These are phyloP conservation scores for Fusarium sp. DNA, from an alignment of 2,329 filamentous ascomycete genomes.

Conservation along the genomic window DNA sequence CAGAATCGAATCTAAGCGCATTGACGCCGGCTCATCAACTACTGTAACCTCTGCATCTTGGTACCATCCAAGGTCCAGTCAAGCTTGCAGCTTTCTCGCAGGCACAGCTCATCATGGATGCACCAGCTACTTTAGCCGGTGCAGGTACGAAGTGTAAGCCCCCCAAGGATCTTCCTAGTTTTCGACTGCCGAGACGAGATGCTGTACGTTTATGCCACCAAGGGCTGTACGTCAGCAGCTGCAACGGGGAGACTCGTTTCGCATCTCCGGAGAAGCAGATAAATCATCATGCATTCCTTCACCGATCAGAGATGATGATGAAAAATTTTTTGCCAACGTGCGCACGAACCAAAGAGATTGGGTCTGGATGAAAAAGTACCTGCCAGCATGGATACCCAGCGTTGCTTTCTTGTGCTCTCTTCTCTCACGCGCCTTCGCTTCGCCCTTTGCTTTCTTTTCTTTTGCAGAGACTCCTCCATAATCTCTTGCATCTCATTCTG, in stretches of 20 bases:
- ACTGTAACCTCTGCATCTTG: neutral
- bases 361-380: neutral
- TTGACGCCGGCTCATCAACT: constrained; percentile 16
- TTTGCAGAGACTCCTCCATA: neutral
- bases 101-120: constrained; percentile 24
- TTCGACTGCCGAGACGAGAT: constrained; percentile 11
- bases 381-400: constrained; percentile 4
- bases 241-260: neutral
- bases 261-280: constrained; percentile 7
- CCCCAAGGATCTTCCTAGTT: constrained; percentile 27
- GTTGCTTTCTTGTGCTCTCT: neutral
- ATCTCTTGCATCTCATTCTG: neutral
- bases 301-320: neutral
- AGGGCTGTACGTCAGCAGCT: neutral
- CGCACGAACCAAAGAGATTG: constrained; percentile 6
- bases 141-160: constrained; percentile 28
- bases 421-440: neutral
- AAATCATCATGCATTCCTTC: constrained; percentile 6
- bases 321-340: constrained; percentile 16
- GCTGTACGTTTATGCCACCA: constrained; percentile 8
- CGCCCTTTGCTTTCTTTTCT: constrained; percentile 15
- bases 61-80: neutral
- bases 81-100: constrained; percentile 9
- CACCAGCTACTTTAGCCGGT: constrained; percentile 19
- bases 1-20: neutral